Percentiles rank a stretch among this genome's conserved stretches.
These are phyloP conservation scores for Raphidocelis subcapitata DNA, from an alignment of 139 green algal species.

Conservation along the genomic window DNA sequence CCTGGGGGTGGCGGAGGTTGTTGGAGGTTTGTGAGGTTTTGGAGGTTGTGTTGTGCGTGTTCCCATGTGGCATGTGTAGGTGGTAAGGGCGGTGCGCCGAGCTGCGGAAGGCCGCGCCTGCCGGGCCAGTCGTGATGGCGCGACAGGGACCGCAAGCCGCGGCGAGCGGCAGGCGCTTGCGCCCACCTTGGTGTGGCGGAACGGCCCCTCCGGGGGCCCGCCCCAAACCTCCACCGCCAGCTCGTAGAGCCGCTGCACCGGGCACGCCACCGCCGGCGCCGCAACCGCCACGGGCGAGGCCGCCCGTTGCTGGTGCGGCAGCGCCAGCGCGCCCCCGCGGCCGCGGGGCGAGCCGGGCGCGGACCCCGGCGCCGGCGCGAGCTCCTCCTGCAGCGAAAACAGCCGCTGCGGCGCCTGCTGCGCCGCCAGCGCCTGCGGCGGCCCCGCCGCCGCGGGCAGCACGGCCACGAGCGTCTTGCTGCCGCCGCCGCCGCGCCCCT, in stretches of 20 bases:
- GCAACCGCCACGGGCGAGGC: not conserved
- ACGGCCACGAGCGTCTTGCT: too few species aligned
- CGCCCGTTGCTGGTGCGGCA: not conserved
- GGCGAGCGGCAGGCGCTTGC: not conserved
- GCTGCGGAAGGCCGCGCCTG: too few species aligned
- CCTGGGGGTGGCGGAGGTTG: conserved; percentile 30
- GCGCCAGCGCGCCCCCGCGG: too few species aligned
- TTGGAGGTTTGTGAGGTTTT: not conserved
- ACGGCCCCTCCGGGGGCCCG: conserved; percentile 53
- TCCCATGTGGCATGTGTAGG: too few species aligned
- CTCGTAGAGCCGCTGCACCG: conserved; percentile 63
- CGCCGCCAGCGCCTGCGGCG: too few species aligned
- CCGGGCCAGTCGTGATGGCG: too few species aligned
- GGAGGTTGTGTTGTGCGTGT: not conserved
- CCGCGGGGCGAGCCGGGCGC: too few species aligned
- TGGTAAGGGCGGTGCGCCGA: too few species aligned
- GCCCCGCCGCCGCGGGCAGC: too few species aligned
- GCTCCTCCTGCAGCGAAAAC: not conserved
- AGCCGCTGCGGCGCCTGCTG: not conserved
- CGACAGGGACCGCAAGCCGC: not conserved
- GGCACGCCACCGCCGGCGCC: not conserved
- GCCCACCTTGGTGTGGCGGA: conserved; percentile 62
- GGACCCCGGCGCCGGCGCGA: not conserved
- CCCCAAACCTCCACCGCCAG: conserved; percentile 77
- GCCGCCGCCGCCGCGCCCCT: too few species aligned